Percentiles rank a stretch among this genome's conserved stretches.
Evolutionary conservation across 331 rosid species (phyloP).

Genomic region (Rhamnella rubrinervis): DNA sequence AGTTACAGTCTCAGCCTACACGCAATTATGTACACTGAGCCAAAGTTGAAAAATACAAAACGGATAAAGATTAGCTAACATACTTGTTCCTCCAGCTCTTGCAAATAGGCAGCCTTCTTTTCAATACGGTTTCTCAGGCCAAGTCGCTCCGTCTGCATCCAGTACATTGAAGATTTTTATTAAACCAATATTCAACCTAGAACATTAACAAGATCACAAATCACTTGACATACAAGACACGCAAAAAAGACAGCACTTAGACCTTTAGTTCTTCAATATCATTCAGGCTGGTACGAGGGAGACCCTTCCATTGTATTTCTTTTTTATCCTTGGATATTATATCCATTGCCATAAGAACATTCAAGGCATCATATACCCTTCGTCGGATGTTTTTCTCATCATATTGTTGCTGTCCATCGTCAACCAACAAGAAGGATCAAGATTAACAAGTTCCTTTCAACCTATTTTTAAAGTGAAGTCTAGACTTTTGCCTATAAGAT

Average conservation of each 20-base stretch:
- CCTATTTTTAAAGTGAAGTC: not conserved
- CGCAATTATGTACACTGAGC: not conserved
- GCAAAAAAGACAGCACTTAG: slow-evolving; percentile 25
- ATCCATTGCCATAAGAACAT: slow-evolving; percentile 98
- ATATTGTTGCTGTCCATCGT: slow-evolving; percentile 75
- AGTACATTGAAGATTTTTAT: slow-evolving; percentile 25
- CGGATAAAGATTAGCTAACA: slow-evolving; percentile 7
- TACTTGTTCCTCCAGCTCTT: slow-evolving; percentile 91
- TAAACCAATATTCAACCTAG: slow-evolving; percentile 10
- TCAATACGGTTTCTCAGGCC: slow-evolving; percentile 72
- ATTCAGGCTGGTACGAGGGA: slow-evolving; percentile 75
- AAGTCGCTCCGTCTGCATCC: slow-evolving; percentile 66
- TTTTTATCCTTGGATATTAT: slow-evolving; percentile 93
- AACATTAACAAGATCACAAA: slow-evolving; percentile 4
- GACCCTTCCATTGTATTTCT: slow-evolving; percentile 95
- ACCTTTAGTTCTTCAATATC: slow-evolving; percentile 95
- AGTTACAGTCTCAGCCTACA: not conserved
- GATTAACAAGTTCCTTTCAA: slow-evolving; percentile 9
- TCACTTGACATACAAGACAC: slow-evolving; percentile 14
- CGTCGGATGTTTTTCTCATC: slow-evolving; percentile 92
- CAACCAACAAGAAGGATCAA: slow-evolving; percentile 1
- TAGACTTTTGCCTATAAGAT: not conserved
- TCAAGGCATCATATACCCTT: slow-evolving; percentile 92
- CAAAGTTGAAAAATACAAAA: slow-evolving; percentile 12
- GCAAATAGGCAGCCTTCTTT: slow-evolving; percentile 83